Base-by-base conservation (phyloP, 192 early-diverging fungal genomes). In the Coemansia brasiliensis region DNA sequence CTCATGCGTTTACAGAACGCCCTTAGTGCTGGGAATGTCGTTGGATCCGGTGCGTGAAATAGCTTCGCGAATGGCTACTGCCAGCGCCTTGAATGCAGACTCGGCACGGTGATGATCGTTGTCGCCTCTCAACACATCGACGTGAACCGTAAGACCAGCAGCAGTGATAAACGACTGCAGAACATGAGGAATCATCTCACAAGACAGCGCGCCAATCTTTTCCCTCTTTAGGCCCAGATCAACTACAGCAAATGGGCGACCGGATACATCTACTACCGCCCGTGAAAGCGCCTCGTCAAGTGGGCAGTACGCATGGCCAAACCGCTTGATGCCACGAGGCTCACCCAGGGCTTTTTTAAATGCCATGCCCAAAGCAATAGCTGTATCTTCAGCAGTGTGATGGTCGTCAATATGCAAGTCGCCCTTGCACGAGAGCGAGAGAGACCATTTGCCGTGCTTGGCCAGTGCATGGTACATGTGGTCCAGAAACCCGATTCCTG, bases 401-500 rank as follows among this genome's bases (percentile, higher is more conserved):
- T 99, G 95, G 81, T 99, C 95, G 78, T 97, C 94, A 53, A 99
- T 95, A 71, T 98, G 89, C 56, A 97, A 79, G 72, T 99, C 95
- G 32, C 97, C 97, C 40, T 80, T 82, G 81, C 95, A 98, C 25
- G 65, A 62, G n/a, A 98, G 64, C 8, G 68, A 80, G 27, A 99
- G 80, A 13, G 94, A 92, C 94, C 94, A 97, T 25, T 88, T 85
- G 57, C 86, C 81, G 82, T 99, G 95, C 74, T 98, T 98, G 16
- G 94, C 93, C n/a, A 99, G 82, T 5, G 97, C 96, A 60, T 94
- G 90, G 71, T 92, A 89, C 95, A 98, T 98, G 92, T 99, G 96
- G 83, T 99, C 92, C 9, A 99, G 85, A 74, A 99, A 99, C 17
- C 96, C 96, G 69, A 99, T 95, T 9, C 96, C 96, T 20, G 95